Conservation (phyloP, 306 rosid species). For the Hippophae tibetana region DNA sequence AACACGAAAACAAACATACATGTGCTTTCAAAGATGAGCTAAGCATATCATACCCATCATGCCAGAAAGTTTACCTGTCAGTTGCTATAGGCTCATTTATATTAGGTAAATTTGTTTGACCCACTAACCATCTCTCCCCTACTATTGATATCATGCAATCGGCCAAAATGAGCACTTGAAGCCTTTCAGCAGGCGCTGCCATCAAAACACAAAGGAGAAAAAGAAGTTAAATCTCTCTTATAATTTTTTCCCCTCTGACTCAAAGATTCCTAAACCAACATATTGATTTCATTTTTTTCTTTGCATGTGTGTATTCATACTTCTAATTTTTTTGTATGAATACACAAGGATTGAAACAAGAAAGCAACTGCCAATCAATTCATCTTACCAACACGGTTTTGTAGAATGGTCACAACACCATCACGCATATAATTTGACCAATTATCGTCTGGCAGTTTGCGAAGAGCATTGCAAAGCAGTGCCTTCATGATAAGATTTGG, state of each 20-base stretch:
- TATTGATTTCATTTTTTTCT: constrained; percentile 5
- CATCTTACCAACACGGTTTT: constrained; percentile 77
- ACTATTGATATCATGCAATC: constrained; percentile 58
- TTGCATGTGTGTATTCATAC: not conserved
- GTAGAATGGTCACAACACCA: constrained; percentile 75
- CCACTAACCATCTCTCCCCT: constrained; percentile 73
- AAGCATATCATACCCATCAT: not conserved
- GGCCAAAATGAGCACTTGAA: constrained; percentile 81
- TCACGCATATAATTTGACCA: constrained; percentile 54
- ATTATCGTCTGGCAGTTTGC: constrained; percentile 32
- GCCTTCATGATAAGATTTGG: constrained; percentile 26
- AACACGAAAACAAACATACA: not conserved
- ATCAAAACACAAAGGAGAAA: constrained; percentile 19
- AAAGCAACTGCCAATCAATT: constrained; percentile 1
- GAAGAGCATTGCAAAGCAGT: constrained; percentile 43
- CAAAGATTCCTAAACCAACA: not conserved
- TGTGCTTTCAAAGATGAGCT: not conserved
- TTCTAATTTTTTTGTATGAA: not conserved
- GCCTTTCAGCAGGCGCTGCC: constrained; percentile 76
- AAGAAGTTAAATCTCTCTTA: not conserved
- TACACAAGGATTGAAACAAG: not conserved
- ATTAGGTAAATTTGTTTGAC: constrained; percentile 35
- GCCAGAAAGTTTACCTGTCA: constrained; percentile 44
- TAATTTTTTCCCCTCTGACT: not conserved
- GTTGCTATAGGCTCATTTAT: constrained; percentile 41